Conservation (phyloP, 2,329 filamentous ascomycete genomes). For the Botrytis tulipae region DNA sequence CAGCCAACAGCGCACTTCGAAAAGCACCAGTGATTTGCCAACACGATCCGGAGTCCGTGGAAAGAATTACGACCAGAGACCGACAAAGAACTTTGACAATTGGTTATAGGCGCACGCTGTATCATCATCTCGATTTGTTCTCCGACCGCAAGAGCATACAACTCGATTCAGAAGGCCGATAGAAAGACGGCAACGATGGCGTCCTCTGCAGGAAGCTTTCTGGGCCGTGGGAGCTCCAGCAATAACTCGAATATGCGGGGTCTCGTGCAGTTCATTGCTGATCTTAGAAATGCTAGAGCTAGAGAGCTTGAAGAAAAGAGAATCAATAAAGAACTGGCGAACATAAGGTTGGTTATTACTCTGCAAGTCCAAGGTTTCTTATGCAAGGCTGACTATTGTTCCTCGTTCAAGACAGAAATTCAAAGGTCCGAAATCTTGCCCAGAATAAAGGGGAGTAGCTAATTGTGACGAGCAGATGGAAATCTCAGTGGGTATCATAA, state of each 20-base stretch:
- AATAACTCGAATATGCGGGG: constrained; percentile 72
- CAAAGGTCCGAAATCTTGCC: constrained; percentile 56
- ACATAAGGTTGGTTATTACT: constrained; percentile 67
- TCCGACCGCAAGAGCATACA: neutral
- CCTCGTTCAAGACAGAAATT: constrained; percentile 73
- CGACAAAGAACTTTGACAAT: constrained; percentile 1
- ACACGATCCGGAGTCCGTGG: neutral
- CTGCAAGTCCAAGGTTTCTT: constrained; percentile 15
- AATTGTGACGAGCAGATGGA: constrained; percentile 56
- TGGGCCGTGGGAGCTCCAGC: constrained; percentile 60
- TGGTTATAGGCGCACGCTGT: neutral
- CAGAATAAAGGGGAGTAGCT: constrained; percentile 23
- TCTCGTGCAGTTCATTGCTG: constrained; percentile 96
- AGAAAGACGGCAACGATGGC: constrained; percentile 30
- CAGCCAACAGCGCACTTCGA: constrained; percentile 18
- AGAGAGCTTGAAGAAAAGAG: constrained; percentile 97
- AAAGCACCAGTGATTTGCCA: constrained; percentile 13
- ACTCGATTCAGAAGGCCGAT: neutral
- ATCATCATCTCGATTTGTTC: neutral
- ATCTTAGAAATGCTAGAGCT: constrained; percentile 89
- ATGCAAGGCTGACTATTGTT: constrained; percentile 30
- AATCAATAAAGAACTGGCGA: constrained; percentile 98
- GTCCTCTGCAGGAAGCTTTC: constrained; percentile 51
- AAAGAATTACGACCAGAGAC: neutral
- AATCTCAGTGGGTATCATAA: constrained; percentile 95